Base-by-base conservation (phyloP, 257 asterid species). In the Lycium ferocissimum region DNA sequence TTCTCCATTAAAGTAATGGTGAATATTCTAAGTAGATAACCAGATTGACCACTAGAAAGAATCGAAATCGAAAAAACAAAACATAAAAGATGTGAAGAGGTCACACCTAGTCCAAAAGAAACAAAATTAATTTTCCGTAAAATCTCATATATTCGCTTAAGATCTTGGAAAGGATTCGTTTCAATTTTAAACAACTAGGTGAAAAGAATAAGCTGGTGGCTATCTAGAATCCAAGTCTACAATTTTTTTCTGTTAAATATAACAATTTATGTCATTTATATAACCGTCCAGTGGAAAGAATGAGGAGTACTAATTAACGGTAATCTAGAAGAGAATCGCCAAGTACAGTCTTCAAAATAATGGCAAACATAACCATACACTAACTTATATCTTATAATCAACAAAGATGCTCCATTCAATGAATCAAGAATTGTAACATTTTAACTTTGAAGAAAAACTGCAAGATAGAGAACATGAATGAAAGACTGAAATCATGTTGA, bases 201-300 rank as follows among this genome's bases (percentile, higher is more conserved):
- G 49, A 22, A 82, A 61, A 90, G 92, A 91, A 90, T 89, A 91
- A 80, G 83, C 12, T 82, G 79, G 92, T 88, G 86, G 88, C 62
- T 88, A 69, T 85, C 85, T 65, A 71, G 90, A 86, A 86, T 89
- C 89, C 45, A 61, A 80, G 86, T 20, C 63, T 83, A 17, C 72
- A 33, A 47, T 9, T 43, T 86, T 86, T 86, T 84, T 43, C 18
- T 56, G 12, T 4, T 13, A 45, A 73, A 45, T 47, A 73, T 72
- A 72, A 69, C 84, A 84, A 63, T 73, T 62, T 85, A 4, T 57
- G 63, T 15, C 45, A 38, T 22, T 57, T 57, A 40, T 87, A 86
- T 91, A 91, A 91, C 92, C 62, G 92, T 85, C 89, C 56, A 73
- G 61, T 26, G 86, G 84, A 80, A 26, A 85, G 86, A 87, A 85